Base-by-base conservation (phyloP, 1,284 basidiomycete genomes). In the Microbotryum intermedium region DNA sequence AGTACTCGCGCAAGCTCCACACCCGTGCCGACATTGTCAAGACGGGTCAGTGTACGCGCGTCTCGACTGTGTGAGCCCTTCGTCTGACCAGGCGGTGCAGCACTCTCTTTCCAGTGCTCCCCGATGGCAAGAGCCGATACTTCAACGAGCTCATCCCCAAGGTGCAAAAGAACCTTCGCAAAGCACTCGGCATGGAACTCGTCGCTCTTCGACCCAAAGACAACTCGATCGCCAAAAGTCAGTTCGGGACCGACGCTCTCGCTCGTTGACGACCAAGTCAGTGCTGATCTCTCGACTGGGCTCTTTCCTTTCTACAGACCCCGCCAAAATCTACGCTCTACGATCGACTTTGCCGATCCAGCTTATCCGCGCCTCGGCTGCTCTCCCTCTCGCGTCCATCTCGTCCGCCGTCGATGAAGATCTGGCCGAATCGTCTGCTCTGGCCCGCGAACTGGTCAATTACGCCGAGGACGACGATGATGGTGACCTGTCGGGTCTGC, bases 131-230 rank as follows among this genome's bases (percentile, higher is more conserved):
- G 21, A 45, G 57, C 6, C 21, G 50, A 16, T 51, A 61, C 42
- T 66, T 66, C 48, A 53, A 46, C 53, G 21, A 58, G 6, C 54
- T 68, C 50, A 49, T 68, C 29, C 55, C 57, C 29, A 50, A 50
- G 9, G 66, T 57, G 2, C 61, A 68, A 25, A 65, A 62, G 46
- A 20, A 53, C 21, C 53, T 68, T 13, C 34, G 46, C 20, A 54
- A 63, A 5, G 48, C 58, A n/a, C 21, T 68, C 30, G 66, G 66
- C 10, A 59, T 68, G 57, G 66, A 68, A 44, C 53, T 68, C 43
- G 52, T 61, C 50, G 34, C 28, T 23, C 47, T 68, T 16, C 54
- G 66, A n/a, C 42, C 34, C 2, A 59, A 59, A 25, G 66, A 68
- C 8, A 50, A 51, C 42, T 48, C 50, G 11, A 29, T 53, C 7